phyloP scores from a whole-genome alignment of 23 red algal genomes.

The Gracilaria gracilis region DNA sequence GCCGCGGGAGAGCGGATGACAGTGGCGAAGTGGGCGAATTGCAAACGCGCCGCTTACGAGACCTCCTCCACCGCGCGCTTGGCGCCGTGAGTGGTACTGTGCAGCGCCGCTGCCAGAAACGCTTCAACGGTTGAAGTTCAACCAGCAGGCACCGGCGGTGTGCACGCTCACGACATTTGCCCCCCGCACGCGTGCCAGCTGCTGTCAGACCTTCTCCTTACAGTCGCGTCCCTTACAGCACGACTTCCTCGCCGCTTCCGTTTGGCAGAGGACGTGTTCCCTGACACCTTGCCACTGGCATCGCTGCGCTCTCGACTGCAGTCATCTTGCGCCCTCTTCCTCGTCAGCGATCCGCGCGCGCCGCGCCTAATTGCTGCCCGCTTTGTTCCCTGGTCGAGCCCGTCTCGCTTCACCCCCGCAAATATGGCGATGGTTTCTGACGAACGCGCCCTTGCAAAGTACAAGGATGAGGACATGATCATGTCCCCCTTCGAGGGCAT shows the following conservation, averaged over 20 bases:
- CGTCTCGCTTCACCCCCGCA: not conserved
- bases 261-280: conserved; percentile 35
- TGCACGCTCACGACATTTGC: not conserved
- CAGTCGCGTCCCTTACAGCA: not conserved
- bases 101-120: not conserved
- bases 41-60: conserved; percentile 31
- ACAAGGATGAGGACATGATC: conserved; percentile 92
- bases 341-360: not conserved
- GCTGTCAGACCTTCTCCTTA: conserved; percentile 3
- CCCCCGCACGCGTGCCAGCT: not conserved
- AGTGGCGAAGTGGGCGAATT: not conserved
- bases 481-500: conserved; percentile 92
- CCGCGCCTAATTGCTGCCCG: not conserved
- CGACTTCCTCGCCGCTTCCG: not conserved
- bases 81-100: not conserved
- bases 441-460: conserved; percentile 71
- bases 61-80: not conserved
- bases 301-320: not conserved
- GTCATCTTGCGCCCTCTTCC: not conserved
- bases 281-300: conserved; percentile 14
- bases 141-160: not conserved
- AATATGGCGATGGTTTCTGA: conserved; percentile 80
- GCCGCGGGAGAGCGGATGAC: conserved; percentile 7
- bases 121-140: too few relatives aligned
- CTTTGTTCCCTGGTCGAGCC: not conserved